phyloP scores from a whole-genome alignment of 495 filamentous ascomycete species.

The Aspergillus homomorphus region DNA sequence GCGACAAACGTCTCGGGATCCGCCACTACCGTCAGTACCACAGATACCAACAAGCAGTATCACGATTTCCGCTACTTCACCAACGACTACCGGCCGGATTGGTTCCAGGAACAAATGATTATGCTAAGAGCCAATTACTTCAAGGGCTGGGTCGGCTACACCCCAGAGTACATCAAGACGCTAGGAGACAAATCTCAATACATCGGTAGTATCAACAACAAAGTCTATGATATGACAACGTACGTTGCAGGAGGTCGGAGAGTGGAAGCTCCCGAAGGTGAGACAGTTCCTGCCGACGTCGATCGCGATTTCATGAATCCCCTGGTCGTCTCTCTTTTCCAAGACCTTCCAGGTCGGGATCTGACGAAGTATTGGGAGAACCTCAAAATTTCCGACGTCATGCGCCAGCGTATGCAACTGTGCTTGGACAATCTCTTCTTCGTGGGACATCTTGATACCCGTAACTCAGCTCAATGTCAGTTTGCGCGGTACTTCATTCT shows the following conservation, averaged over 20 bases:
- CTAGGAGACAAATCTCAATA: slow-evolving; percentile 60
- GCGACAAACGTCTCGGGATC: slow-evolving; percentile 70
- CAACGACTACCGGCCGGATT: slow-evolving; percentile 79
- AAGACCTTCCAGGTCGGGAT: slow-evolving; percentile 70
- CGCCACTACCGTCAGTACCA: slow-evolving; percentile 57
- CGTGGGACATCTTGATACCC: slow-evolving; percentile 85
- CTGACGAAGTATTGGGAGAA: slow-evolving; percentile 79
- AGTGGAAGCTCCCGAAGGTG: slow-evolving; percentile 51
- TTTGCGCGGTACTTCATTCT: slow-evolving; percentile 92
- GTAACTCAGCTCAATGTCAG: slow-evolving; percentile 79
- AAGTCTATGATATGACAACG: slow-evolving; percentile 87
- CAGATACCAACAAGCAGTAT: slow-evolving; percentile 73
- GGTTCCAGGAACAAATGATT: slow-evolving; percentile 84
- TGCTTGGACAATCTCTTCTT: slow-evolving; percentile 97
- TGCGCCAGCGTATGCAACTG: slow-evolving; percentile 67
- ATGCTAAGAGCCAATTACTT: slow-evolving; percentile 73
- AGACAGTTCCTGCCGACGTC: slow-evolving; percentile 45
- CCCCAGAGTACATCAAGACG: slow-evolving; percentile 67
- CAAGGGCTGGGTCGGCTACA: slow-evolving; percentile 87
- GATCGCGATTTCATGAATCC: slow-evolving; percentile 81
- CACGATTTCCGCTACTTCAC: slow-evolving; percentile 90
- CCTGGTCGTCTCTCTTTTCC: slow-evolving; percentile 72
- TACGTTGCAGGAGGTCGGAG: slow-evolving; percentile 77
- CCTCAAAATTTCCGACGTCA: slow-evolving; percentile 50
- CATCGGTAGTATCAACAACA: slow-evolving; percentile 75